Base-by-base conservation (phyloP, 192 early-diverging fungal genomes). In the Mortierella hygrophila region DNA sequence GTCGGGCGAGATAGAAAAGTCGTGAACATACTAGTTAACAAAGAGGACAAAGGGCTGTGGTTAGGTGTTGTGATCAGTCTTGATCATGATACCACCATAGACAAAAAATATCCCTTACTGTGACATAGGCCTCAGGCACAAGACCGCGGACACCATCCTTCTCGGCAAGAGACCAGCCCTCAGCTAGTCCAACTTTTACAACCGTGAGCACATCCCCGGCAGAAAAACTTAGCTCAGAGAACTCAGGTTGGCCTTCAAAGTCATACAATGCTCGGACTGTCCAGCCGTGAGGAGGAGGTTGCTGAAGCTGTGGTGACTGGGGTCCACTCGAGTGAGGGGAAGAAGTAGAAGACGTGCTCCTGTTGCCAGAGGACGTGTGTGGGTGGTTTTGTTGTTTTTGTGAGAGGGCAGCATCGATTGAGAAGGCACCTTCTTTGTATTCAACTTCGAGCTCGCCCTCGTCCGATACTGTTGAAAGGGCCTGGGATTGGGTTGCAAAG, bases 81-180 rank as follows among this genome's bases (percentile, higher is more conserved):
- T 32, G 42, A 52, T 35, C 47, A 35, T 38, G 40, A 10, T 35
- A 49, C 74, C 23, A 18, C 0, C 20, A n/a, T 37, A 3, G 37
- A 8, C 11, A 16, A 35, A 78, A 15, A 2, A 73, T 11, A 40
- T 9, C 42, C 75, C 79, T 77, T 85, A 88, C 89, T 4, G 89
- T 90, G 32, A 90, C 77, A 70, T 90, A 90, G 10, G 89, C 47
- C 55, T 90, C 86, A 37, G 86, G 89, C 35, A 88, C 80, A 20
- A 90, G 81, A n/a, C 86, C 86, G 20, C 82, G 87, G 41, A 85
- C 78, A 16, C 86, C 89, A 47, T 88, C 89, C 42, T 90, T 90
- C 63, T 88, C 82, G 21, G 85, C 89, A 23, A 89, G 77, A 1
- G 89, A 89, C 89, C 89, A 89, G 2, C 89, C 89, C 65, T 89